Percentiles rank a stretch among this genome's conserved stretches.
Evolutionary conservation across 2,329 filamentous ascomycete species (phyloP).

Genomic region (Trichoderma atrobrunneum): DNA sequence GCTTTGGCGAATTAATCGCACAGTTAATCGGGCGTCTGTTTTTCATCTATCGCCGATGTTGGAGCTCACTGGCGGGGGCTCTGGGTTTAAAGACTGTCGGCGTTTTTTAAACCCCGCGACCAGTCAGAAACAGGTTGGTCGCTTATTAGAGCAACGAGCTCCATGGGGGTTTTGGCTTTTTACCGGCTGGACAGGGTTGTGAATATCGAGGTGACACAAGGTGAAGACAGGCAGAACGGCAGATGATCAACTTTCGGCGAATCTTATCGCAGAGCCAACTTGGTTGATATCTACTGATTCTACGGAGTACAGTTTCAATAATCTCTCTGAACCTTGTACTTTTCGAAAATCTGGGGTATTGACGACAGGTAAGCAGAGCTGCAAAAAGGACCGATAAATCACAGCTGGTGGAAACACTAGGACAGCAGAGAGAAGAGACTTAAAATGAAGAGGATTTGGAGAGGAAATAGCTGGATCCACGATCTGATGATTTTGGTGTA

Average conservation of each 20-base stretch:
- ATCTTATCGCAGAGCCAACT: neutral
- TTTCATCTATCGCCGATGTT: neutral
- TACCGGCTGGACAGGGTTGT: neutral
- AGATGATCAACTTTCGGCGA: neutral
- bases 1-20: neutral
- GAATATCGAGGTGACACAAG: neutral
- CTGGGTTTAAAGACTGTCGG: neutral
- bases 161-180: neutral
- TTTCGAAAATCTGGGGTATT: too few species aligned
- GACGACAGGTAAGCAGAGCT: neutral
- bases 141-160: neutral
- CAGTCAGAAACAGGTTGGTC: neutral
- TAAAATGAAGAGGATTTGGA: neutral
- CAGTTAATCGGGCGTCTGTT: neutral
- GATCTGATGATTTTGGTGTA: neutral
- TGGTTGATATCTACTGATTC: neutral
- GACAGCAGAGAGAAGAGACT: neutral
- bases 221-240: neutral
- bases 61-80: neutral
- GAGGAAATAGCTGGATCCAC: neutral
- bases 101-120: neutral
- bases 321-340: too few species aligned
- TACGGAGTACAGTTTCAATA: neutral
- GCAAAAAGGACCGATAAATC: neutral
- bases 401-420: neutral